Percentiles rank a stretch among this genome's conserved stretches.
Conservation (phyloP, 352 stramenopile genomes). For the Globisporangium sylvaticum region DNA sequence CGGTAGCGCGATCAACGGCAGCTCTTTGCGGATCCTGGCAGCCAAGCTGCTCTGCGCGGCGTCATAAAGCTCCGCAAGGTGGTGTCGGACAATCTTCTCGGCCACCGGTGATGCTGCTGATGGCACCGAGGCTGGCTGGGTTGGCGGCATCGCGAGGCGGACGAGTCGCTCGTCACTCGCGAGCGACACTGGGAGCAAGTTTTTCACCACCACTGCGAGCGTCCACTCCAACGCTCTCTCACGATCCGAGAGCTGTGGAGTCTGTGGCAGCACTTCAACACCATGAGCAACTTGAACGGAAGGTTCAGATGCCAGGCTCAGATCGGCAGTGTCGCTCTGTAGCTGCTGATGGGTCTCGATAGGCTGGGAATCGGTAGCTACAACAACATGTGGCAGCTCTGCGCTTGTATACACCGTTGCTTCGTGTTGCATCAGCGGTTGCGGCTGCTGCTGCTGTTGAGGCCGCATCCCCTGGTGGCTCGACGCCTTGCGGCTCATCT, state of each 20-base stretch:
- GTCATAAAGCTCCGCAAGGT: slow-evolving; percentile 14
- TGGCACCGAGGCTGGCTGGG: background rate
- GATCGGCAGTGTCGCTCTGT: background rate
- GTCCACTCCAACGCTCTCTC: slow-evolving; percentile 14
- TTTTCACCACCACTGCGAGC: slow-evolving; percentile 7
- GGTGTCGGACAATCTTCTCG: slow-evolving; percentile 10
- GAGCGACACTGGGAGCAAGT: slow-evolving; percentile 16
- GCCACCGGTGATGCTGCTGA: background rate
- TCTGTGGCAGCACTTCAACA: background rate
- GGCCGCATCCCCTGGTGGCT: background rate
- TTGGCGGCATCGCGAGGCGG: background rate
- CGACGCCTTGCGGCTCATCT: slow-evolving; percentile 12
- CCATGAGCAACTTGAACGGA: background rate
- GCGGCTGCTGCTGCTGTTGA: background rate
- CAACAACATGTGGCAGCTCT: background rate
- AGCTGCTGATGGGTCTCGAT: background rate
- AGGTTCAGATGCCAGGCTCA: background rate
- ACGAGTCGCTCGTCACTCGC: slow-evolving; percentile 5
- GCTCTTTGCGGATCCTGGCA: background rate
- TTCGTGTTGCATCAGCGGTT: background rate
- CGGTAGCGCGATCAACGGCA: background rate
- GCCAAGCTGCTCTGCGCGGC: background rate
- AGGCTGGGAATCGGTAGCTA: background rate
- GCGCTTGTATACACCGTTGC: background rate
- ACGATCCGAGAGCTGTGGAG: background rate